Evolutionary conservation across 73 alveolate species (phyloP).

Genomic region (Halteria grandinella): DNA sequence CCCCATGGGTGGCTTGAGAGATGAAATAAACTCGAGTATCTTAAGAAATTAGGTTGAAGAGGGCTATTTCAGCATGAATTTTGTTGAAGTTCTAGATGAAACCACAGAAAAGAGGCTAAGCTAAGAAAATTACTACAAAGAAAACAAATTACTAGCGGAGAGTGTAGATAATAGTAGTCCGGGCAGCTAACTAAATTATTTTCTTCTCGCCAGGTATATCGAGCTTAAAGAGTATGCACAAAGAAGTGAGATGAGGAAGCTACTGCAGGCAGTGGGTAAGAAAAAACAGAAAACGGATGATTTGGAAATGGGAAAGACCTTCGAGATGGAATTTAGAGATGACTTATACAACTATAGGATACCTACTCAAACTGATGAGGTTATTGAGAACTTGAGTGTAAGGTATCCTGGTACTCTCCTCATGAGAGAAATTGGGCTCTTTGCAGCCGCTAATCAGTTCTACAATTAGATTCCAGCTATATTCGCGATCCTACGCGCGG

Average conservation of each 20-base stretch:
- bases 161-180: too few relatives aligned
- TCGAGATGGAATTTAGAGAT: neutral
- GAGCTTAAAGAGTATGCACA: neutral
- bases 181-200: too few relatives aligned
- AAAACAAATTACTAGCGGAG: too few relatives aligned
- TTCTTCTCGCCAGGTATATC: too few relatives aligned
- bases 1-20: neutral
- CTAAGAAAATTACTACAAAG: slow-evolving; percentile 5
- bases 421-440: slow-evolving; percentile 14
- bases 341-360: neutral
- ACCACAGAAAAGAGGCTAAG: neutral
- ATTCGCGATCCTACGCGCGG: neutral
- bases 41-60: slow-evolving; percentile 47
- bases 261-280: neutral
- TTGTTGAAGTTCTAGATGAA: slow-evolving; percentile 15
- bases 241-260: neutral
- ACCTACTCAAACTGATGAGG: neutral
- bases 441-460: slow-evolving; percentile 1
- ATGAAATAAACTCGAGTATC: slow-evolving; percentile 25
- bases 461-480: neutral
- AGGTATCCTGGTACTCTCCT: slow-evolving; percentile 12
- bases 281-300: neutral
- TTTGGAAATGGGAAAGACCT: neutral
- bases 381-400: neutral
- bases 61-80: neutral